Evolutionary conservation across 345 rosid species (phyloP).

Genomic region (Odontarrhena argentea): DNA sequence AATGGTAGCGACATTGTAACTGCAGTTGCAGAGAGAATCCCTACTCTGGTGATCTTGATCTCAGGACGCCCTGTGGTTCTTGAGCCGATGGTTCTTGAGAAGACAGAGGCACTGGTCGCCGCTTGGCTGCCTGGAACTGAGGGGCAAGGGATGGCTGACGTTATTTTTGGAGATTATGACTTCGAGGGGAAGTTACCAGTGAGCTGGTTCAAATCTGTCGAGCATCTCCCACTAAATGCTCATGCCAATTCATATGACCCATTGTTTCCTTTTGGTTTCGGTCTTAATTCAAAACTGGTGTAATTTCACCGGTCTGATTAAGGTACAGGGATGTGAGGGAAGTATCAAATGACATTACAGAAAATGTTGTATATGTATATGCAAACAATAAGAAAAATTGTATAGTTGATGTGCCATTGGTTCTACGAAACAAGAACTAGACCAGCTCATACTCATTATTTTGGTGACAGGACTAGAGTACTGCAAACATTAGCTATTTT

Average conservation of each 20-base stretch:
- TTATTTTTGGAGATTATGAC: constrained; percentile 42
- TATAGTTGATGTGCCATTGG: not conserved
- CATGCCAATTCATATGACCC: constrained; percentile 57
- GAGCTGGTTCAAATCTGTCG: constrained; percentile 40
- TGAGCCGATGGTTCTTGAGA: constrained; percentile 57
- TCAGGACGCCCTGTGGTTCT: constrained; percentile 77
- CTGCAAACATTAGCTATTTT: not conserved
- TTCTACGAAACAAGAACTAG: not conserved
- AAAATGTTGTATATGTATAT: constrained; percentile 26
- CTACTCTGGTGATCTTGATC: constrained; percentile 66
- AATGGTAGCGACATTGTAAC: constrained; percentile 56
- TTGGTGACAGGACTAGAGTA: not conserved
- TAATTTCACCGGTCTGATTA: constrained; percentile 17
- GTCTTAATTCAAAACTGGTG: constrained; percentile 42
- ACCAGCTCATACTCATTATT: not conserved
- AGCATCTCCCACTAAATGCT: constrained; percentile 56
- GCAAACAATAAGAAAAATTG: not conserved
- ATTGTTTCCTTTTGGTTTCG: constrained; percentile 71
- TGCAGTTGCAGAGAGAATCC: constrained; percentile 58
- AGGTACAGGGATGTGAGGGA: not conserved
- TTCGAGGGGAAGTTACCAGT: constrained; percentile 42
- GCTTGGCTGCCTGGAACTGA: constrained; percentile 47
- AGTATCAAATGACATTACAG: constrained; percentile 5
- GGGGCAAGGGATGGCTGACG: constrained; percentile 42
- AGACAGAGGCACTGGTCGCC: constrained; percentile 61